A percentile compares a stretch with the other conserved stretches of the same genome.
phyloP scores from a whole-genome alignment of 2,329 filamentous ascomycete species.

The Periconia macrospinosa region DNA sequence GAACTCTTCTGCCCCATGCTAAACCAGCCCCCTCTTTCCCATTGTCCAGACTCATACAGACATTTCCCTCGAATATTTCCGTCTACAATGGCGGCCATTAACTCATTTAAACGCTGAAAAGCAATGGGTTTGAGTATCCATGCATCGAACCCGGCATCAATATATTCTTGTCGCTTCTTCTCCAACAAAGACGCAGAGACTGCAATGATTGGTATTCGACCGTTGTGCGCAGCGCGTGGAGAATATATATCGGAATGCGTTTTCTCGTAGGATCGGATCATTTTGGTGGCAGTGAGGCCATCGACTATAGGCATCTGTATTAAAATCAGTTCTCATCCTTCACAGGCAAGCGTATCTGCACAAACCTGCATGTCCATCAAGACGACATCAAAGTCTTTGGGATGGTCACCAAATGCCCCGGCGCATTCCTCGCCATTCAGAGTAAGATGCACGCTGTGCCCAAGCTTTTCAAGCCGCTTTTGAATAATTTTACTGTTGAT shows the following conservation, averaged over 20 bases:
- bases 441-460: slow-evolving; percentile 71
- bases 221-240: slow-evolving; percentile 59
- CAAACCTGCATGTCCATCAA: slow-evolving; percentile 92
- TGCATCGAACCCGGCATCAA: slow-evolving; percentile 80
- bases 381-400: slow-evolving; percentile 71
- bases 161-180: slow-evolving; percentile 67
- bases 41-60: slow-evolving; percentile 70
- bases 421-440: slow-evolving; percentile 86
- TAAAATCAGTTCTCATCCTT: not conserved
- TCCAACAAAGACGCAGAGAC: slow-evolving; percentile 83
- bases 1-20: slow-evolving; percentile 42
- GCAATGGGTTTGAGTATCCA: slow-evolving; percentile 91
- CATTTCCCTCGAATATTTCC: slow-evolving; percentile 60
- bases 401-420: slow-evolving; percentile 65
- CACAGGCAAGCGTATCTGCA: slow-evolving; percentile 7
- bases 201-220: slow-evolving; percentile 78
- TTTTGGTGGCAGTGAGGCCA: slow-evolving; percentile 77
- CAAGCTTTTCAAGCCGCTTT: slow-evolving; percentile 76
- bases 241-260: slow-evolving; percentile 59
- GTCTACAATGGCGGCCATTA: slow-evolving; percentile 71
- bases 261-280: slow-evolving; percentile 75
- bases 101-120: slow-evolving; percentile 70
- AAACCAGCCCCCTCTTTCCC: slow-evolving; percentile 91
- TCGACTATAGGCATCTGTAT: slow-evolving; percentile 88
- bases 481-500: slow-evolving; percentile 81